These are phyloP conservation scores for Pseudozyma pruni DNA, from an alignment of 1,284 basidiomycete genomes.

Conservation along the genomic window DNA sequence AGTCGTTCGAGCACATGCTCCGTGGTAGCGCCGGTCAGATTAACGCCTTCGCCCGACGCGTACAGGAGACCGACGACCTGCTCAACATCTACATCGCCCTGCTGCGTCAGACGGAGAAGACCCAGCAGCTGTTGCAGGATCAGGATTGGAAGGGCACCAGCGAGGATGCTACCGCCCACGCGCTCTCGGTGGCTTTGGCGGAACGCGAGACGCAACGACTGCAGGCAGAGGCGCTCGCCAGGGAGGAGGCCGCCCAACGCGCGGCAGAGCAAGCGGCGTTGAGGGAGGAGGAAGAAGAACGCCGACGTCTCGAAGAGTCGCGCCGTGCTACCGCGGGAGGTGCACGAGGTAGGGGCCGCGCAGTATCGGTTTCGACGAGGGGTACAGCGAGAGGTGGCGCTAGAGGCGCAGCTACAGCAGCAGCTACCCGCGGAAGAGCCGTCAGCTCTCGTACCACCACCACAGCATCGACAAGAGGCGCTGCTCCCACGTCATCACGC, in stretches of 20 bases:
- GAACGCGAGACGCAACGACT: slow-evolving; percentile 46
- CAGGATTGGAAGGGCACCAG: slow-evolving; percentile 60
- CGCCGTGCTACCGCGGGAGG: slow-evolving; percentile 9
- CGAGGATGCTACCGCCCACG: slow-evolving; percentile 52
- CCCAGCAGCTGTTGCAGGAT: slow-evolving; percentile 55
- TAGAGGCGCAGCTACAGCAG: slow-evolving; percentile 15
- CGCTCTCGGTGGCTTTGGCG: slow-evolving; percentile 33
- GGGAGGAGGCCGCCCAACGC: slow-evolving; percentile 31
- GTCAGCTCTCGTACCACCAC: slow-evolving; percentile 12
- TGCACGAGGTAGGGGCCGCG: slow-evolving; percentile 14
- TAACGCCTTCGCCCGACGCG: slow-evolving; percentile 56
- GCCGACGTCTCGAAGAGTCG: slow-evolving; percentile 15
- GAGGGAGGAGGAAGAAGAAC: slow-evolving; percentile 20
- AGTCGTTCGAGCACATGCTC: slow-evolving; percentile 59
- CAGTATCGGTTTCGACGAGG: slow-evolving; percentile 23
- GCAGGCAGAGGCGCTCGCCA: slow-evolving; percentile 34
- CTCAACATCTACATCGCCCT: slow-evolving; percentile 61
- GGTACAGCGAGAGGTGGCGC: slow-evolving; percentile 6
- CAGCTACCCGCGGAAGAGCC: slow-evolving; percentile 20
- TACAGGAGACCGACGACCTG: slow-evolving; percentile 57
- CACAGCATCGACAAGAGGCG: slow-evolving; percentile 9
- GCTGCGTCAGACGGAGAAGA: slow-evolving; percentile 58
- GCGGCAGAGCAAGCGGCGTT: slow-evolving; percentile 21
- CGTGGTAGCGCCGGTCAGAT: slow-evolving; percentile 54
- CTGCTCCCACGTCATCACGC: slow-evolving; percentile 14